A percentile compares a stretch with the other conserved stretches of the same genome.
These are phyloP conservation scores for Trichopus zeylanicus DNA, from an alignment of 116 monocot genomes.

Conservation along the genomic window DNA sequence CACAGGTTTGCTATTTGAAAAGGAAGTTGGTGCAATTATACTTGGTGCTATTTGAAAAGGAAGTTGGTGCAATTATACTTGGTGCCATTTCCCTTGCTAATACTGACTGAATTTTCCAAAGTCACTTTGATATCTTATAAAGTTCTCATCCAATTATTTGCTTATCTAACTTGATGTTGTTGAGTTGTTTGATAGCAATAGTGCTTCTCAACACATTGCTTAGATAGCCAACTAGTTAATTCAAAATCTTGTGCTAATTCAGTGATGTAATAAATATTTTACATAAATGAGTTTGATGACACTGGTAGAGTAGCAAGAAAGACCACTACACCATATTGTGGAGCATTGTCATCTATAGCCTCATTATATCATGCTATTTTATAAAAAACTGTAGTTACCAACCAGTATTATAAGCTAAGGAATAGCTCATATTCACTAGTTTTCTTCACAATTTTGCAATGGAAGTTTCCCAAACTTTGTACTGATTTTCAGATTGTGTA, in stretches of 20 bases:
- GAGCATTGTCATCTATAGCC: too few species aligned
- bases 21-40: not conserved
- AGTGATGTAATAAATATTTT: not conserved
- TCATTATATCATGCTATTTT: too few species aligned
- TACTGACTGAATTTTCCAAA: slow-evolving; percentile 1
- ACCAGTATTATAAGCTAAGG: too few species aligned
- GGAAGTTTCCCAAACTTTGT: too few species aligned
- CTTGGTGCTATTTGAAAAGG: not conserved
- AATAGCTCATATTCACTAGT: too few species aligned
- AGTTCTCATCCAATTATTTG: too few species aligned
- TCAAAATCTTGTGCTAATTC: not conserved
- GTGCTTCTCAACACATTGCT: not conserved
- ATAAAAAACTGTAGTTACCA: too few species aligned
- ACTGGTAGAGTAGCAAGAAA: not conserved
- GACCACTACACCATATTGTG: too few species aligned
- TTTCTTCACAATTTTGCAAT: too few species aligned
- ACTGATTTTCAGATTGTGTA: too few species aligned
- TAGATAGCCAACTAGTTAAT: not conserved
- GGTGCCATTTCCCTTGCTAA: not conserved
- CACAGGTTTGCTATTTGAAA: slow-evolving; percentile 51
- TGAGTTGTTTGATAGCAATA: not conserved
- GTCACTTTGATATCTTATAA: too few species aligned
- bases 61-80: not conserved
- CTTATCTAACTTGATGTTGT: too few species aligned
- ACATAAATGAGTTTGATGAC: not conserved